Conservation (phyloP, 2,329 filamentous ascomycete genomes). For the Emmonsiellopsis sp. region DNA sequence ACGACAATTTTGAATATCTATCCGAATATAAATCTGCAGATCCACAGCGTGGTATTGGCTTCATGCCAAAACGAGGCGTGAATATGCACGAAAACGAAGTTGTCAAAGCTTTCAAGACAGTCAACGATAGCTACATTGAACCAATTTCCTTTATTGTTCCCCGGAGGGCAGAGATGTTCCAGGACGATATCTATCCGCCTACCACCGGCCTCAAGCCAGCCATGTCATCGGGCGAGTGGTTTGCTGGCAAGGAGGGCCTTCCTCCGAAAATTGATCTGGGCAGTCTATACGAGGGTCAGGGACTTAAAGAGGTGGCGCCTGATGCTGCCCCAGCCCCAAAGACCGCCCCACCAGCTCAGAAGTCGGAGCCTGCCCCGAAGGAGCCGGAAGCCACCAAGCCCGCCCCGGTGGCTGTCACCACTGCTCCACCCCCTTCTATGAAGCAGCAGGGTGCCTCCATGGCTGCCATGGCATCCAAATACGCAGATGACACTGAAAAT, state of each 20-base stretch:
- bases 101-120: conserved; percentile 92
- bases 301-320: conserved; percentile 62
- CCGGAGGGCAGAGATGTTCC: conserved; percentile 85
- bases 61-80: conserved; percentile 88
- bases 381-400: conserved; percentile 41
- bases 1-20: conserved; percentile 96
- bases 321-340: conserved; percentile 46
- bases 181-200: conserved; percentile 93
- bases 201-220: conserved; percentile 71
- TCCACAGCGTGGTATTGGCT: conserved; percentile 87
- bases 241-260: conserved; percentile 71
- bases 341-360: conserved; percentile 29
- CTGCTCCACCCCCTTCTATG: conserved; percentile 37
- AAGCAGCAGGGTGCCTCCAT: conserved; percentile 84
- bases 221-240: conserved; percentile 73
- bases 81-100: conserved; percentile 97
- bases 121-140: conserved; percentile 89
- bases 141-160: conserved; percentile 97
- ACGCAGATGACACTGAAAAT: conserved; percentile 62
- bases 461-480: conserved; percentile 74
- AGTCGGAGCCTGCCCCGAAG: conserved; percentile 39
- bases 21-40: conserved; percentile 97
- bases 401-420: conserved; percentile 16
- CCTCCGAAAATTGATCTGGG: conserved; percentile 92
- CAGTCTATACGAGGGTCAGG: conserved; percentile 77